Evolutionary conservation across 257 asterid genomes (phyloP), one percentile per base, ranked within the genome.

Genomic region (Lantana camara): DNA sequence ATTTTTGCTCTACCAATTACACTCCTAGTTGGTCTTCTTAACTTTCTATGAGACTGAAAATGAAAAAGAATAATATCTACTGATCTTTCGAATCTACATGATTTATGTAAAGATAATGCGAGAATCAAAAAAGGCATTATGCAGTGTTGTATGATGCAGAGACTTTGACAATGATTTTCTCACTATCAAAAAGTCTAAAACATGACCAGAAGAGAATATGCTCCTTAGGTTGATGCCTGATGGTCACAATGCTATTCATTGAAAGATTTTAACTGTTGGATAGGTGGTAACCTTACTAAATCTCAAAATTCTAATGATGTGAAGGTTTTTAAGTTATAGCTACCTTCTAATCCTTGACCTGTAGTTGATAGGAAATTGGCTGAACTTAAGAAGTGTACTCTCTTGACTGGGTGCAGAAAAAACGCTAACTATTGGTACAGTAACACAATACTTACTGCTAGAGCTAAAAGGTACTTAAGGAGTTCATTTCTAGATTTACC

Each of bases 1-100:
- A 23, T 35, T 32, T 7, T 16, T 47, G 60, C 60, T 56, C 64
- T 49, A 21, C 50, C 37, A 42, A 9, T 68, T 48, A 52, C n/a
- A 42, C 30, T 52, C 63, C 37, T 34, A 51, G 59, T 57, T 38
- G 21, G 35, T 51, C 59, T 44, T 68, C 61, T 59, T 55, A 17
- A 14, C 34, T 58, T 41, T 66, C n/a, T 57, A 1, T 34, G 41
- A 34, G 67, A 20, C 56, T 16, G 20, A 20, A 48, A 19, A 50
- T 20, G 23, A 44, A 16, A 1, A 14, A 48, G 34, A 60, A 53
- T 11, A 30, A n/a, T 47, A 24, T 19, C 59, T 75, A 46, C 38
- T 40, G 40, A 34, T 9, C 20, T 60, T 44, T 50, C 13, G 34
- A 13, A 5, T 38, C 21, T 51, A 22, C 22, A 11, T 64, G 38